These are phyloP conservation scores for Xylaria sp. DNA, from an alignment of 2,329 filamentous ascomycete species.

Conservation along the genomic window DNA sequence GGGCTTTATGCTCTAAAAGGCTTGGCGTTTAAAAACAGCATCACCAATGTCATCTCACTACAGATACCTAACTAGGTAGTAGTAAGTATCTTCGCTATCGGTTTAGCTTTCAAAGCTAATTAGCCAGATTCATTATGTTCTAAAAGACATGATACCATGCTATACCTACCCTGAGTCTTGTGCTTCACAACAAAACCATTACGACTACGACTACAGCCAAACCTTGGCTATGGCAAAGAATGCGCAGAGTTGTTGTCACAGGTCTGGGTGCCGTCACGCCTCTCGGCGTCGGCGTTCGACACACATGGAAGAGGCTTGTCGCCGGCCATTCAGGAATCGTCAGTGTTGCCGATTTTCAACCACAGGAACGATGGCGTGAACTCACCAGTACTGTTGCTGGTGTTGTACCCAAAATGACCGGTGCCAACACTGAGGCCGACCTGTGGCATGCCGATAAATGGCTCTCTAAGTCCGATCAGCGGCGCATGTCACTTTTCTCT, in stretches of 20 bases:
- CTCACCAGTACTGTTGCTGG: conserved; percentile 89
- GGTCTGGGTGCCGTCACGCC: conserved; percentile 86
- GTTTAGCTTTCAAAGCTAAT: background rate
- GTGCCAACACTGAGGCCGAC: conserved; percentile 44
- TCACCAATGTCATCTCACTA: no score
- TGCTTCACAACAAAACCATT: conserved; percentile 8
- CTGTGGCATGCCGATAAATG: conserved; percentile 66
- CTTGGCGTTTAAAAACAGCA: conserved; percentile 18
- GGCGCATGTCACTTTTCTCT: conserved; percentile 89
- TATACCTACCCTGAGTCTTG: background rate
- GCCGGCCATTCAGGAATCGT: conserved; percentile 83
- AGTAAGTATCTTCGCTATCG: no score
- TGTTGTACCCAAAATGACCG: conserved; percentile 69
- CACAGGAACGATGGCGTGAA: conserved; percentile 69
- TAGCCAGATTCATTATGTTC: background rate
- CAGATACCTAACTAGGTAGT: no score
- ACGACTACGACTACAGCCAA: background rate
- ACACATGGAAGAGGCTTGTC: conserved; percentile 83
- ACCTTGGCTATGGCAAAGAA: conserved; percentile 57
- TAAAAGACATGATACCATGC: background rate
- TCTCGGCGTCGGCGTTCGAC: conserved; percentile 80
- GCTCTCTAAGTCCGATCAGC: conserved; percentile 65
- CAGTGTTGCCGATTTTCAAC: conserved; percentile 73
- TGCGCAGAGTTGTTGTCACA: conserved; percentile 84
- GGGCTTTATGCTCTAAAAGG: conserved; percentile 13